Evolutionary conservation across 2,329 filamentous ascomycete genomes (phyloP).

Genomic region (Aspergillus persii): DNA sequence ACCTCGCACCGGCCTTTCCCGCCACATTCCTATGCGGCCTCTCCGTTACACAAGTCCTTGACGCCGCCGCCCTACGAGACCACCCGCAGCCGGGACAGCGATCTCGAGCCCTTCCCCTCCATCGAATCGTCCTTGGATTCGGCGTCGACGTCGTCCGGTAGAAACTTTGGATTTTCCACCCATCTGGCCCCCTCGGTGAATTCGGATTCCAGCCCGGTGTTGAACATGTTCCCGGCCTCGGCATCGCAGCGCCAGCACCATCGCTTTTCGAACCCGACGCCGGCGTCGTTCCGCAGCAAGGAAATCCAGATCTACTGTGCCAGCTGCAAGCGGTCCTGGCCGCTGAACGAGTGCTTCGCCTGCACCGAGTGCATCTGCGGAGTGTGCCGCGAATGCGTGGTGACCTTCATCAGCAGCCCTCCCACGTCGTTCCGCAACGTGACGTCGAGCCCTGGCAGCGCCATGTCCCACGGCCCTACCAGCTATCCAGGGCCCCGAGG

Average conservation of each 20-base stretch:
- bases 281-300: slow-evolving; percentile 47
- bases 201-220: slow-evolving; percentile 60
- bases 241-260: slow-evolving; percentile 38
- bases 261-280: slow-evolving; percentile 51
- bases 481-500: slow-evolving; percentile 41
- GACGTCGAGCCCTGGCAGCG: slow-evolving; percentile 31
- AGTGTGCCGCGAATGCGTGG: slow-evolving; percentile 81
- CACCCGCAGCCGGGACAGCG: slow-evolving; percentile 49
- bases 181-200: slow-evolving; percentile 67
- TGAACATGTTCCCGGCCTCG: slow-evolving; percentile 38
- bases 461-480: slow-evolving; percentile 31
- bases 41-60: slow-evolving; percentile 83
- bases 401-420: slow-evolving; percentile 44
- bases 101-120: slow-evolving; percentile 79
- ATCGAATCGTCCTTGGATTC: slow-evolving; percentile 75
- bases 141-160: slow-evolving; percentile 51
- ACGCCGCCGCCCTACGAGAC: slow-evolving; percentile 74
- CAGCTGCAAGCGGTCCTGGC: slow-evolving; percentile 73
- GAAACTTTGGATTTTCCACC: slow-evolving; percentile 66
- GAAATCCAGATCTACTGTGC: slow-evolving; percentile 88
- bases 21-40: slow-evolving; percentile 69
- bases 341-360: slow-evolving; percentile 76
- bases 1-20: slow-evolving; percentile 45
- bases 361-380: slow-evolving; percentile 97
- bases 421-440: slow-evolving; percentile 38